Conservation (phyloP, 1,139 yeast genomes). For the Diutina neorugosa region DNA sequence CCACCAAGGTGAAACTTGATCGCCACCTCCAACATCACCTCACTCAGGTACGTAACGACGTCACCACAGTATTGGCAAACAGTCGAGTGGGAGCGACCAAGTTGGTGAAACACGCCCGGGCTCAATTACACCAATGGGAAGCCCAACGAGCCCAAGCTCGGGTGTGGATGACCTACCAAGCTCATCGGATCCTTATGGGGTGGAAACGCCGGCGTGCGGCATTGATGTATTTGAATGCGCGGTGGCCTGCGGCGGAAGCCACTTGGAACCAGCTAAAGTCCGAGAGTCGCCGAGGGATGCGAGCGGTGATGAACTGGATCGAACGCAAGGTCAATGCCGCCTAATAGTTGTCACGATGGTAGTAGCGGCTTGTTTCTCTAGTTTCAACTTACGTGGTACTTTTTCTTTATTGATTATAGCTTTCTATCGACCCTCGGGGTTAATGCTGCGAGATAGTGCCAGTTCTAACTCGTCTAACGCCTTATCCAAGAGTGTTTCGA, state of each 20-base stretch:
- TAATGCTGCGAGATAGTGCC: neutral
- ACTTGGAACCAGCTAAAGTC: neutral
- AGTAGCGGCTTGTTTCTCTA: no score
- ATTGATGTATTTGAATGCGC: neutral
- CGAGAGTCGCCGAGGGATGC: neutral
- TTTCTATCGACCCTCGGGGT: no score
- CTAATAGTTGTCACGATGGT: no score
- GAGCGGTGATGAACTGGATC: neutral
- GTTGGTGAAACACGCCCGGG: neutral
- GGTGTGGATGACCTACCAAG: neutral
- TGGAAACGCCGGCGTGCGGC: neutral
- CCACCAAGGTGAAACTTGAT: neutral
- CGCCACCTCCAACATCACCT: no score
- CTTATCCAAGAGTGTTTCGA: neutral
- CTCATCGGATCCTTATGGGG: neutral
- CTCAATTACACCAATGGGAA: neutral
- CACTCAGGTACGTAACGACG: neutral
- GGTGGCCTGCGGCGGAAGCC: neutral
- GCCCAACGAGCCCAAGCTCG: neutral
- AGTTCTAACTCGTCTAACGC: neutral
- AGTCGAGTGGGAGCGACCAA: neutral
- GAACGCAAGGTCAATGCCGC: neutral
- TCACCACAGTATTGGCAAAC: neutral
- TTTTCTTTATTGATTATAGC: no score
- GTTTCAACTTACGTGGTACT: no score